Evolutionary conservation across 495 filamentous ascomycete genomes (phyloP).

Genomic region (Hypoxylon rickii): DNA sequence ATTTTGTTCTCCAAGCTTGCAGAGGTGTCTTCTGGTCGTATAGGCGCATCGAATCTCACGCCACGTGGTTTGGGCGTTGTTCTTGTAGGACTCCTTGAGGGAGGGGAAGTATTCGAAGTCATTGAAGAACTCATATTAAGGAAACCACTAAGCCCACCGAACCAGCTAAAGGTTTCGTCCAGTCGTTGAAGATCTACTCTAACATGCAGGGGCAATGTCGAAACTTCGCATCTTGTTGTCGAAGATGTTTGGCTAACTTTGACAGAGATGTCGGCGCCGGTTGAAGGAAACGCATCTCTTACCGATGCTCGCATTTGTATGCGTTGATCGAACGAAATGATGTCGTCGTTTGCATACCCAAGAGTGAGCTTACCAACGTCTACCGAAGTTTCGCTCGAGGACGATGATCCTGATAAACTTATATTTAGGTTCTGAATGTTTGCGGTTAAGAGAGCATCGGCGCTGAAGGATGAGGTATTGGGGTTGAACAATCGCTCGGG

Average conservation of each 20-base stretch:
- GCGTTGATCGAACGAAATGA: constrained; percentile 72
- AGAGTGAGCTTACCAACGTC: constrained; percentile 70
- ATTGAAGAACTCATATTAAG: constrained; percentile 86
- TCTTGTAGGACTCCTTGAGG: constrained; percentile 45
- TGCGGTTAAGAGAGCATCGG: constrained; percentile 56
- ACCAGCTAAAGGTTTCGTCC: constrained; percentile 85
- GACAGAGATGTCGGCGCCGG: constrained; percentile 68
- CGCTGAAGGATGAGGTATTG: constrained; percentile 34
- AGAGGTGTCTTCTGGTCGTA: constrained; percentile 50
- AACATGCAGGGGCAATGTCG: constrained; percentile 79
- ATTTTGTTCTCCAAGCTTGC: constrained; percentile 65
- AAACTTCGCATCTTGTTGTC: constrained; percentile 66
- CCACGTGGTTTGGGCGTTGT: constrained; percentile 54
- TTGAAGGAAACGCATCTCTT: constrained; percentile 60
- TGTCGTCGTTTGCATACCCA: constrained; percentile 71
- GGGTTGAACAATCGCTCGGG: constrained; percentile 43
- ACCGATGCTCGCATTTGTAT: constrained; percentile 74
- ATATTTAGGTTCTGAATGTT: constrained; percentile 52
- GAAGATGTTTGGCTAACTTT: constrained; percentile 58
- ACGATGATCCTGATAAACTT: constrained; percentile 37
- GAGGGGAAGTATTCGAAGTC: constrained; percentile 67
- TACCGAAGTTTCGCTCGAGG: constrained; percentile 48
- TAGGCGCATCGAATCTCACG: constrained; percentile 73
- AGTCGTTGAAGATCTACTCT: constrained; percentile 77
- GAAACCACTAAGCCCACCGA: constrained; percentile 91